Conservation (phyloP, 2,329 filamentous ascomycete species). For the Boeremia lycopersici region DNA sequence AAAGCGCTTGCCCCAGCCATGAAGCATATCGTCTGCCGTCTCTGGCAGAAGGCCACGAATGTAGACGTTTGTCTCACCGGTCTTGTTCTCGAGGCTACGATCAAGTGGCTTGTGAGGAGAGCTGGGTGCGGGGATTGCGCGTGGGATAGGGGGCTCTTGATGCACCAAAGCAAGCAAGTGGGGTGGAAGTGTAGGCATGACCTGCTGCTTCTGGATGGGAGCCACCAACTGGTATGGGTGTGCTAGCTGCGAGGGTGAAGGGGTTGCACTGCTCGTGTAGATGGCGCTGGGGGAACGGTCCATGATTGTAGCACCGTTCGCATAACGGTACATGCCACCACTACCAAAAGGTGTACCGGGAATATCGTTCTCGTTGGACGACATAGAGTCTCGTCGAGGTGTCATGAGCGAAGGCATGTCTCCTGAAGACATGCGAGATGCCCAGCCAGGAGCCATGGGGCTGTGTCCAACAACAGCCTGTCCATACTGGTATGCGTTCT, state of each 20-base stretch:
- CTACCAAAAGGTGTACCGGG: conserved; percentile 55
- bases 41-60: conserved; percentile 95
- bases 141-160: conserved; percentile 82
- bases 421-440: conserved; percentile 52
- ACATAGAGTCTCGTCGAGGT: conserved; percentile 58
- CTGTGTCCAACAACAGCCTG: conserved; percentile 54
- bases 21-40: conserved; percentile 88
- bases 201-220: conserved; percentile 45
- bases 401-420: conserved; percentile 59
- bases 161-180: conserved; percentile 56
- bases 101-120: conserved; percentile 89
- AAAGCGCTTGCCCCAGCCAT: conserved; percentile 83
- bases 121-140: conserved; percentile 85
- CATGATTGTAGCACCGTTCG: conserved; percentile 53
- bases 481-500: conserved; percentile 51
- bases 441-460: conserved; percentile 55
- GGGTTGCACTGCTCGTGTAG: conserved; percentile 56
- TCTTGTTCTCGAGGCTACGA: conserved; percentile 92
- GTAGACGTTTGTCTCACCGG: conserved; percentile 96
- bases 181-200: conserved; percentile 50
- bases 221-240: conserved; percentile 52
- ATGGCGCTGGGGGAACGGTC: conserved; percentile 57
- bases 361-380: conserved; percentile 59
- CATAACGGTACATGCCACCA: conserved; percentile 53
- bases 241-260: conserved; percentile 56